Base-by-base conservation (phyloP, 345 rosid genomes). In the Arabidopsis suecica region DNA sequence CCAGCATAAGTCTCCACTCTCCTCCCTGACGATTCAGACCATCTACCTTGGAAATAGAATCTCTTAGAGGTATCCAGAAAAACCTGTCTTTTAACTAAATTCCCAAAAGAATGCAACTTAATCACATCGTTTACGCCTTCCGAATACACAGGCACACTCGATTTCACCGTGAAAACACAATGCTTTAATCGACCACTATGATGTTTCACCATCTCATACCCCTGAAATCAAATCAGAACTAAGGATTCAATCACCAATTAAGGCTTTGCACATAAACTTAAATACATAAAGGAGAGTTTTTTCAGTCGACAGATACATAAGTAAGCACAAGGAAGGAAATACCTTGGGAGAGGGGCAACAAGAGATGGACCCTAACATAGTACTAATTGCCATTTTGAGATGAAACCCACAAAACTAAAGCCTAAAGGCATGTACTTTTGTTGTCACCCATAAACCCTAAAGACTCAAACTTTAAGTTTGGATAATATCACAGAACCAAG, bases 361-460 rank as follows among this genome's bases (percentile, higher is more conserved):
- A 68, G 82, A 69, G 62, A 88, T 37, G 32, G 89, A 80, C 64
- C 88, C 93, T 87, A 86, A 58, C 88, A 88, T 83, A 69, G 70
- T 67, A 72, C 81, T 78, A 44, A 72, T 72, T 44, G 81, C 36
- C 81, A 78, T 78, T 53, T 44, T 50, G 60, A 60, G 78, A 67
- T 44, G 73, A 74, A 72, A 72, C 25, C 51, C 32, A 61, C 58
- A 67, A 32, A 67, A 61, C 0, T 45, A 67, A 72, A 41, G 78
- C 73, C 74, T 72, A 72, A 71, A 62, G 51, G 76, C 87, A 82
- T 77, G 73, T 56, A 51, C 78, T 65, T 56, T 57, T 25, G 67
- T 71, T 25, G 68, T 71, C 54, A 80, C 7, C 41, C 61, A 80
- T 37, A 37, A 82, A 67, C 74, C 68, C 54, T 36, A 69, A 61